These are phyloP conservation scores for Pythium folliculosum DNA, from an alignment of 352 stramenopile genomes.

Conservation along the genomic window DNA sequence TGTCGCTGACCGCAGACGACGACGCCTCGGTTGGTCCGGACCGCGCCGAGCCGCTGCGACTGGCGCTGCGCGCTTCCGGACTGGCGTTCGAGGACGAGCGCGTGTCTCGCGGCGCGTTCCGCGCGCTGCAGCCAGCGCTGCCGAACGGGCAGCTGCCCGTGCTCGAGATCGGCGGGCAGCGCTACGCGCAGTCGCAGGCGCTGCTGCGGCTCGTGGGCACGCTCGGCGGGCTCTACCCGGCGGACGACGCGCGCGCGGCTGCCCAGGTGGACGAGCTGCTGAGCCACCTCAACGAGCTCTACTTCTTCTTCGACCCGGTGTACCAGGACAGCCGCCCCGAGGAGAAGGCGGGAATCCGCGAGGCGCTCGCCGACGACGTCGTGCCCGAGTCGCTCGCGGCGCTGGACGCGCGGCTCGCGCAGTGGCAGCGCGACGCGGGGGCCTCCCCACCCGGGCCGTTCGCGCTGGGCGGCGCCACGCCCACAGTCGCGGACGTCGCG, in stretches of 20 bases:
- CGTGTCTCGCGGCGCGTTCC: constrained; percentile 24
- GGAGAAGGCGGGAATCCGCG: constrained; percentile 25
- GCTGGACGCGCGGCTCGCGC: constrained; percentile 40
- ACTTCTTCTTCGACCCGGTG: constrained; percentile 23
- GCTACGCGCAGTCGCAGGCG: constrained; percentile 38
- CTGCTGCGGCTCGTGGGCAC: constrained; percentile 71
- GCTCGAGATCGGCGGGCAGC: constrained; percentile 27
- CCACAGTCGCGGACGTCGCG: constrained; percentile 55
- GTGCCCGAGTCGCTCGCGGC: constrained; percentile 40
- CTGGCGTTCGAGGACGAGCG: constrained; percentile 41
- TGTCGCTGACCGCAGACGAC: constrained; percentile 28
- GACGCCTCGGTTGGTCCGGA: constrained; percentile 1
- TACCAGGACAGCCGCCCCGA: constrained; percentile 36
- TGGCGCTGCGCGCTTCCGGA: constrained; percentile 30
- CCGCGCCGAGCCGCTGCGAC: constrained; percentile 30
- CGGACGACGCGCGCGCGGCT: constrained; percentile 1
- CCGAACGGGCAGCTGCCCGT: constrained; percentile 34
- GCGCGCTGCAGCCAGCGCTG: constrained; percentile 20
- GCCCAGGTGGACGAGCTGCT: constrained; percentile 42
- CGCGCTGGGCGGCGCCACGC: constrained; percentile 25
- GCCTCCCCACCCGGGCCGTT: constrained; percentile 6
- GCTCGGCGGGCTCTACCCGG: constrained; percentile 34
- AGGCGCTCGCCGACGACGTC: constrained; percentile 36
- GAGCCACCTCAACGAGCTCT: constrained; percentile 33
- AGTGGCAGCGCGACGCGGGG: not conserved